A percentile compares a stretch with the other conserved stretches of the same genome.
Conservation (phyloP, 257 asterid species). For the Fraxinus cuspidata region DNA sequence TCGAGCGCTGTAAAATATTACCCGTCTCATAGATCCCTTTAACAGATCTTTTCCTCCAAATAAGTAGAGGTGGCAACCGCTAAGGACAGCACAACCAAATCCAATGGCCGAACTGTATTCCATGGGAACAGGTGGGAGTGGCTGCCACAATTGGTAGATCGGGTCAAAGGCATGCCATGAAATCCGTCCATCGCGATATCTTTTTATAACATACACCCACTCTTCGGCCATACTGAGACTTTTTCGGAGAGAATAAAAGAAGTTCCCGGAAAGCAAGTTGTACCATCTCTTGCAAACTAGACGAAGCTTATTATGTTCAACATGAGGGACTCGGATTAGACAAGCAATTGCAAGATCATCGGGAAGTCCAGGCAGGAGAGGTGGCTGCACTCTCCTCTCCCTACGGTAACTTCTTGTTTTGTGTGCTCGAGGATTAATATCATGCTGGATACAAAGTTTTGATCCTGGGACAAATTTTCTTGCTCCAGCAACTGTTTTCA, state of each 20-base stretch:
- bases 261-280: constrained; percentile 61
- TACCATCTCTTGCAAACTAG: constrained; percentile 64
- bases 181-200: constrained; percentile 59
- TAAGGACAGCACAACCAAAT: constrained; percentile 66
- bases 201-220: constrained; percentile 59
- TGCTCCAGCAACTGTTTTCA: constrained; percentile 63
- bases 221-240: constrained; percentile 67
- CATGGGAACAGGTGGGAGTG: constrained; percentile 60
- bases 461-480: constrained; percentile 63
- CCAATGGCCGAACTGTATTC: constrained; percentile 58
- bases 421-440: constrained; percentile 59
- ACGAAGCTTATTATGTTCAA: constrained; percentile 58
- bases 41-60: constrained; percentile 64
- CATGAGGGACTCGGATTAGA: constrained; percentile 62
- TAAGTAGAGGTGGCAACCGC: constrained; percentile 61
- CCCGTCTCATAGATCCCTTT: constrained; percentile 61
- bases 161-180: constrained; percentile 74
- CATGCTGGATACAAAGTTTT: constrained; percentile 64
- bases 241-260: constrained; percentile 57
- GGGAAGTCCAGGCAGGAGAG: constrained; percentile 64
- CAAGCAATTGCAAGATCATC: constrained; percentile 72
- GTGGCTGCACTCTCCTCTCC: constrained; percentile 62
- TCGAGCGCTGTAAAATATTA: constrained; percentile 59
- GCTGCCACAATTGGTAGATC: constrained; percentile 60
- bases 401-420: constrained; percentile 48